Base-by-base conservation (phyloP, 306 rosid species). In the Crataegus laevigata region DNA sequence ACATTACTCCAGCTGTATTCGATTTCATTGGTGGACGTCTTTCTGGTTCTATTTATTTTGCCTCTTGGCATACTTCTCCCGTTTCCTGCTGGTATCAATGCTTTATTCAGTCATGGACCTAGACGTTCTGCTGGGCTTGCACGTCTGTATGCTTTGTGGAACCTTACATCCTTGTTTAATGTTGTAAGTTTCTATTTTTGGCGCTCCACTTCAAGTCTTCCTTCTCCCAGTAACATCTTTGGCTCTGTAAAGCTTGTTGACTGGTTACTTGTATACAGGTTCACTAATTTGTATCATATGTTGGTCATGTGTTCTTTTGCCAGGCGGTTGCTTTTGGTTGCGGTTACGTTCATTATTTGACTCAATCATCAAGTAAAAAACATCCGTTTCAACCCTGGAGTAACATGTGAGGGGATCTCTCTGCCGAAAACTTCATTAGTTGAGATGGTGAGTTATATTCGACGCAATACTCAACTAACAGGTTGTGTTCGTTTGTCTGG, bases 71-170 rank as follows among this genome's bases (percentile, higher is more conserved):
- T 92, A 90, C 88, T 96, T 81, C 96, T 96, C 76, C 96, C 99
- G 40, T 96, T 96, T 85, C 99, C 99, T 76, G 98, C 93, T 58
- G 99, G 99, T 77, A 96, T 96, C 69, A 96, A 96, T 89, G 98
- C 99, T 81, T 94, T 96, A 38, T 96, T 96, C 83, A 96, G 99
- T 83, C 99, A 96, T 69, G 99, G 96, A 66, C 98, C 98, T 47
- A 89, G 99, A 79, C 99, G 91, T 64, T 96, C 99, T 66, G 97
- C 99, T 36, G 92, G 99, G 80, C 97, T 96, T 58, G 96, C 99
- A 42, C 99, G 99, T 38, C 81, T 92, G 70, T 88, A 96, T 84
- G 99, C 98, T 43, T 69, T 90, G 71, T 96, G 99, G 99, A 96
- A 92, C 78, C 82, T 96, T 80, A 88, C 97, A 21, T 96, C 99